phyloP scores from a whole-genome alignment of 306 rosid genomes.

The Prunus padus region DNA sequence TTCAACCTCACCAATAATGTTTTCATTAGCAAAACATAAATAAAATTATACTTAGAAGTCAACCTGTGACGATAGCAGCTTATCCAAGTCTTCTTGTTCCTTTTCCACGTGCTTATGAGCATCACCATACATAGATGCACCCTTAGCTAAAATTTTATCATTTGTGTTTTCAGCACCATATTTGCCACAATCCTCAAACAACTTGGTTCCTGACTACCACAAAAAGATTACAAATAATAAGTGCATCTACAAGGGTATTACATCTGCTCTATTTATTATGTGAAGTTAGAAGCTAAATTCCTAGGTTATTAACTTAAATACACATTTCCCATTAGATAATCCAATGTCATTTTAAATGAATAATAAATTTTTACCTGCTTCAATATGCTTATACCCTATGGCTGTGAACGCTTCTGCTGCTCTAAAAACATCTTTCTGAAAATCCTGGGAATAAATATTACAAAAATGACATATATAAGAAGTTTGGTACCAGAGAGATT shows the following conservation, averaged over 20 bases:
- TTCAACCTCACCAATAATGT: constrained; percentile 62
- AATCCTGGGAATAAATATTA: constrained; percentile 51
- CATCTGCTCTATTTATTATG: too few relatives aligned
- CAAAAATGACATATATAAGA: neutral
- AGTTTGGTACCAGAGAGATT: neutral
- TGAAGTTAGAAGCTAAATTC: too few relatives aligned
- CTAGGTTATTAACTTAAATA: too few relatives aligned
- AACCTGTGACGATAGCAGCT: constrained; percentile 79
- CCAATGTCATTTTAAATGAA: too few relatives aligned
- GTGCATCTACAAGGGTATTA: too few relatives aligned
- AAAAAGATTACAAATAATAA: too few relatives aligned
- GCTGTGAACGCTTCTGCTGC: constrained; percentile 89
- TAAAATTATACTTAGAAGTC: constrained; percentile 14
- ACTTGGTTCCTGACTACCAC: too few relatives aligned
- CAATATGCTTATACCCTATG: constrained; percentile 80
- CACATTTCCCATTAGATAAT: too few relatives aligned
- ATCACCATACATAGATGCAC: constrained; percentile 92
- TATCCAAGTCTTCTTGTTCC: constrained; percentile 87
- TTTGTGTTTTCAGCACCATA: too few relatives aligned
- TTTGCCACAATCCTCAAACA: too few relatives aligned
- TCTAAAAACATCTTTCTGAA: constrained; percentile 83
- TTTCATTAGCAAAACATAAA: neutral
- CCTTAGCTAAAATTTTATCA: constrained; percentile 84
- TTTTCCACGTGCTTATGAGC: constrained; percentile 93
- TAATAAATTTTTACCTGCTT: constrained; percentile 71